phyloP scores from a whole-genome alignment of 2,329 filamentous ascomycete genomes.

The Berkeleyomyces rouxiae region DNA sequence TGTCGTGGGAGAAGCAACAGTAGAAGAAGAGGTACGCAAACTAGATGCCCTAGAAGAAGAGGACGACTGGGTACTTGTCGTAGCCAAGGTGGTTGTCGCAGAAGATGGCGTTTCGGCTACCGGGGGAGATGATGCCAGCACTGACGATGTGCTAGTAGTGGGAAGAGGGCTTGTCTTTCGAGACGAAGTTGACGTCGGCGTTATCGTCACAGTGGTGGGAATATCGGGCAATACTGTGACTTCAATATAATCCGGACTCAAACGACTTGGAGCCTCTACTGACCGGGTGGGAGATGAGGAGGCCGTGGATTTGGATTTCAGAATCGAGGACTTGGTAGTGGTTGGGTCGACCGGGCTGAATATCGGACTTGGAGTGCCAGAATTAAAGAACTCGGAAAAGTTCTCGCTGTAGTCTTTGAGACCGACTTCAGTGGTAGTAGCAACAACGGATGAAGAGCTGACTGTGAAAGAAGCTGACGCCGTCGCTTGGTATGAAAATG shows the following conservation, averaged over 20 bases:
- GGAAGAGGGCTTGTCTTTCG: neutral
- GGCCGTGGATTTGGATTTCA: neutral
- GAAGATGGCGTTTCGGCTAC: neutral
- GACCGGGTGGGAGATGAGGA: neutral
- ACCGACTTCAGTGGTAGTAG: neutral
- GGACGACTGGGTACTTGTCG: neutral
- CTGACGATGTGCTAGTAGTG: neutral
- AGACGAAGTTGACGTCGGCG: neutral
- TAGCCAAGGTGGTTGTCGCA: neutral
- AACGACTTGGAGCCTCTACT: neutral
- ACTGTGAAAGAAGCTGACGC: neutral
- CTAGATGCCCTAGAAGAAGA: neutral
- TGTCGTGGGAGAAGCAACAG: neutral
- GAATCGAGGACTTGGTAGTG: neutral
- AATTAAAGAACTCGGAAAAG: slow-evolving; percentile 6
- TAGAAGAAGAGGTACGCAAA: neutral
- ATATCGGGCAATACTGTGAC: slow-evolving; percentile 1
- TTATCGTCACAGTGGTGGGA: neutral
- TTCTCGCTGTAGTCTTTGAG: neutral
- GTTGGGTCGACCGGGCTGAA: slow-evolving; percentile 1
- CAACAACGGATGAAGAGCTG: neutral
- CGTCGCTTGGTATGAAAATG: neutral
- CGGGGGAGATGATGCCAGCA: neutral
- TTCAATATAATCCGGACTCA: neutral
- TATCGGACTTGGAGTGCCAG: slow-evolving; percentile 10